A percentile compares a stretch with the other conserved stretches of the same genome.
phyloP scores from a whole-genome alignment of 257 asterid genomes.

The Solanum chiquidenum region DNA sequence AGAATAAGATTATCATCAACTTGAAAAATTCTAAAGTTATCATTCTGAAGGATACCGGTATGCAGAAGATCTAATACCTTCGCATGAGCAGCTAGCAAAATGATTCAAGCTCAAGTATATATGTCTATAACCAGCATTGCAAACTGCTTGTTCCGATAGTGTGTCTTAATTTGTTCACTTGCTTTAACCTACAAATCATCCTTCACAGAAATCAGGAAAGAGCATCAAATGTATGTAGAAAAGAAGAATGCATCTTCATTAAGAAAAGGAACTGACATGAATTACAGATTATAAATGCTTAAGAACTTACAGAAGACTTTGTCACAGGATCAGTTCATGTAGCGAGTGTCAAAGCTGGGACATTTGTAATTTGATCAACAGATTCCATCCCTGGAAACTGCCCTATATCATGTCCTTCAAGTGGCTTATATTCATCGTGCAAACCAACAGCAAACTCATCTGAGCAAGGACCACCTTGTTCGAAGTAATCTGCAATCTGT shows the following conservation, averaged over 20 bases:
- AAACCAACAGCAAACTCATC: constrained; percentile 85
- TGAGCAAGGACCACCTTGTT: constrained; percentile 52
- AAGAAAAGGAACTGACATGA: not conserved
- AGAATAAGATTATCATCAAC: not conserved
- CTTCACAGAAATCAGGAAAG: not conserved
- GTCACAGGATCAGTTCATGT: constrained; percentile 12
- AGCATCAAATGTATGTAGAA: not conserved
- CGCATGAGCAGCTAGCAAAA: not conserved
- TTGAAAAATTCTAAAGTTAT: not conserved
- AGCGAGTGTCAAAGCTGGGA: constrained; percentile 33
- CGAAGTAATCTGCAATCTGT: constrained; percentile 83
- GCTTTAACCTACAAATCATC: not conserved
- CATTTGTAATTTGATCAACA: constrained; percentile 17
- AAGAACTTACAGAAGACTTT: not conserved
- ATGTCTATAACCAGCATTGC: not conserved
- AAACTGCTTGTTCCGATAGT: not conserved
- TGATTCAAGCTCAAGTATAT: not conserved
- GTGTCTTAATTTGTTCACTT: not conserved
- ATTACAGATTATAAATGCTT: not conserved
- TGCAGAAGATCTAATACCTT: not conserved
- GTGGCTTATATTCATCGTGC: constrained; percentile 46
- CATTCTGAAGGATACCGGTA: not conserved
- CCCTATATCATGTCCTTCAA: constrained; percentile 74
- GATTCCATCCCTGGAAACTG: constrained; percentile 83
- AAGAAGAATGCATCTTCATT: not conserved